A percentile compares a stretch with the other conserved stretches of the same genome.
phyloP scores from a whole-genome alignment of 257 asterid species.

The Lycium ferocissimum region DNA sequence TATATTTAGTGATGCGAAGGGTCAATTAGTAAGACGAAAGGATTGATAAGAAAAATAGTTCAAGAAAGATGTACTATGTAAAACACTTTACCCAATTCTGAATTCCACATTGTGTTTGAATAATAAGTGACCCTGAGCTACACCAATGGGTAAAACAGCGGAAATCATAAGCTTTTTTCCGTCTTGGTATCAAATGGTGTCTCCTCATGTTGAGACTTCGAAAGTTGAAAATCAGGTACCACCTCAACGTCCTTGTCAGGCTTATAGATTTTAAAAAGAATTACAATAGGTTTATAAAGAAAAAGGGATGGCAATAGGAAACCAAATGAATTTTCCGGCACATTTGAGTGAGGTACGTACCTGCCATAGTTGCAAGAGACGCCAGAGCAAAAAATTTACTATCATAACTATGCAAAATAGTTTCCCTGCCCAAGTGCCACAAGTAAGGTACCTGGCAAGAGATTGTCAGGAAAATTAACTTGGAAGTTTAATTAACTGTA shows the following conservation, averaged over 20 bases:
- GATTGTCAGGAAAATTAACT: neutral
- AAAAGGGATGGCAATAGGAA: neutral
- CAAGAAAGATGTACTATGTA: constrained; percentile 13
- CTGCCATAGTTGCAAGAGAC: constrained; percentile 78
- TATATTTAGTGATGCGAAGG: neutral
- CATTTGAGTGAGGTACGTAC: constrained; percentile 41
- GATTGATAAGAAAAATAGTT: neutral
- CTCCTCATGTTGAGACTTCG: constrained; percentile 42
- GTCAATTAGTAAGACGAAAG: neutral
- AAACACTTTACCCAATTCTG: neutral
- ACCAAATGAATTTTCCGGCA: neutral
- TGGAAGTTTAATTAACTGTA: constrained; percentile 4
- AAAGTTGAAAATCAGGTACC: constrained; percentile 64
- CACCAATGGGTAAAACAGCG: neutral
- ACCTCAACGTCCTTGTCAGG: constrained; percentile 80
- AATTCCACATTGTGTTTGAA: neutral
- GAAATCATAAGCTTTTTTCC: constrained; percentile 33
- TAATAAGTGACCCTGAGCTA: constrained; percentile 7
- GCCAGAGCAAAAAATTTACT: constrained; percentile 74
- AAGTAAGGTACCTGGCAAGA: constrained; percentile 69
- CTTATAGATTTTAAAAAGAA: constrained; percentile 46
- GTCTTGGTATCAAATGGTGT: constrained; percentile 37
- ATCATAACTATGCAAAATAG: constrained; percentile 91
- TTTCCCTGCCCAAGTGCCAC: constrained; percentile 99
- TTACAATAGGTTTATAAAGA: neutral